A percentile compares a stretch with the other conserved stretches of the same genome.
Conservation (phyloP, 2,329 filamentous ascomycete genomes). For the Diaporthe humulicola region DNA sequence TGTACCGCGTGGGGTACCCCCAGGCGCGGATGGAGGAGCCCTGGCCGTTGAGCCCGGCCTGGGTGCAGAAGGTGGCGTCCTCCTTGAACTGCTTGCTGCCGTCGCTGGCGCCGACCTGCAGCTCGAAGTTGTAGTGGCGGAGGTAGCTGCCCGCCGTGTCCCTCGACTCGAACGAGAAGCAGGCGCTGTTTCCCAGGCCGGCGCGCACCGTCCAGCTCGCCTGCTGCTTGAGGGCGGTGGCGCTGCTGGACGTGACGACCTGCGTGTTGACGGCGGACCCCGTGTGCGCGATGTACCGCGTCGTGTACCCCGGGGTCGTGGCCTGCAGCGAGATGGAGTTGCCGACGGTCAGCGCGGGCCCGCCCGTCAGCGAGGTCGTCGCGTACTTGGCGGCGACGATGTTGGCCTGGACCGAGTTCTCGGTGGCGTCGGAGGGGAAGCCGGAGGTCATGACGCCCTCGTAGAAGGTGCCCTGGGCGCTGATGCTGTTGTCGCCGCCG, state of each 20-base stretch:
- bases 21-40: conserved; percentile 68
- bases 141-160: conserved; percentile 71
- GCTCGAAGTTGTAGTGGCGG: conserved; percentile 66
- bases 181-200: conserved; percentile 68
- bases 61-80: conserved; percentile 74
- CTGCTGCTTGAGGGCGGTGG: conserved; percentile 61
- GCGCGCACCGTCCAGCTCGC: conserved; percentile 67
- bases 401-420: conserved; percentile 70
- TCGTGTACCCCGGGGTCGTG: conserved; percentile 67
- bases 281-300: conserved; percentile 67
- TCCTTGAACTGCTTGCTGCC: conserved; percentile 68
- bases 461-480: conserved; percentile 74
- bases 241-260: conserved; percentile 65
- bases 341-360: conserved; percentile 60
- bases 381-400: conserved; percentile 72
- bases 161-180: conserved; percentile 71
- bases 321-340: conserved; percentile 61
- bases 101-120: conserved; percentile 65
- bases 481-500: conserved; percentile 74
- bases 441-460: conserved; percentile 75
- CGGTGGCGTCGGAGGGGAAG: conserved; percentile 71
- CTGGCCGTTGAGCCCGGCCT: conserved; percentile 62
- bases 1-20: conserved; percentile 70
- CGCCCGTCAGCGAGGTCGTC: conserved; percentile 60
- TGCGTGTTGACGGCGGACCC: conserved; percentile 66